Base-by-base conservation (phyloP, 2,329 filamentous ascomycete species). In the Trichophyton verrucosum region DNA sequence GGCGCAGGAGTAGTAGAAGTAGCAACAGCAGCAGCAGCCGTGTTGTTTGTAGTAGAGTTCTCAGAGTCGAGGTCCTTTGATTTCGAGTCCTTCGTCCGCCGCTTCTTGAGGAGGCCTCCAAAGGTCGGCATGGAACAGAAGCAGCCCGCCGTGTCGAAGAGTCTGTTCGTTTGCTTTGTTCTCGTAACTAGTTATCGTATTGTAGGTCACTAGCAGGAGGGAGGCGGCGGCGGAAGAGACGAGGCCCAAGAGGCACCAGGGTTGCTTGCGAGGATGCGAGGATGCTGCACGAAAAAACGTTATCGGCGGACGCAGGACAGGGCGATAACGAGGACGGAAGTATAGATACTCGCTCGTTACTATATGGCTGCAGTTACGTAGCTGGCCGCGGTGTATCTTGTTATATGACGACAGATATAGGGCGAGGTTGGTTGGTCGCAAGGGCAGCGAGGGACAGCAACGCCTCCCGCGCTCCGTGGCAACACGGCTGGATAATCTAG, bases 71-170 rank as follows among this genome's bases (percentile, higher is more conserved):
- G 75, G 74, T 85, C 81, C 72, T 78, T 81, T 68, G 69, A 66
- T 67, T 72, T 73, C 77, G 85, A 88, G 80, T 96, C 91, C 84
- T 91, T 95, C 78, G 91, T 95, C 84, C 91, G 87, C 83, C 95
- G 96, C 84, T 96, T 97, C 84, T 96, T 96, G 74, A 97, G 85
- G 74, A 96, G 91, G 60, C 74, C 74, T 76, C 90, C 90, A 81
- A 96, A 84, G 76, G 84, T 89, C 86, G 91, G 94, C 94, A 99
- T 97, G 76, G 64, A 64, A 64, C 64, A 59, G 49, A 17, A 59
- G 27, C 22, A 56, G 17, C 58, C 56, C 56, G 40, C 60, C 51
- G n/a, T 20, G 53, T 15, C 4, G 13, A 40, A 40, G 40, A 44
- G 40, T 44, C 11, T 3, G 11, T 44, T 44, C n/a, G 11, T 44